phyloP scores from a whole-genome alignment of 129 eudicot species.

The Chrysanthemum lavandulifolium region DNA sequence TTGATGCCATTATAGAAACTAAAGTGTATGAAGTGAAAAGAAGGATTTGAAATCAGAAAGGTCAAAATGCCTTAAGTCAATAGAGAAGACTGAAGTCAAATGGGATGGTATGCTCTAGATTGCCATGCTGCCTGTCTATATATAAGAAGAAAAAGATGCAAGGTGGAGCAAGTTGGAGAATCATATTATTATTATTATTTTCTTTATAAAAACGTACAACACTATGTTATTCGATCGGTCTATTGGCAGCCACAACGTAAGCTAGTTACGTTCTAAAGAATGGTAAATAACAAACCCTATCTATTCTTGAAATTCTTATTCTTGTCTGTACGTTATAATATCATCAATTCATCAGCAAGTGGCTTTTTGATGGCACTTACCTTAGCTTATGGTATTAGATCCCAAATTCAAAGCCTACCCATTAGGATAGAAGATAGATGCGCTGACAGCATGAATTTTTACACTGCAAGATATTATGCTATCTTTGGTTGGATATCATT shows the following conservation, averaged over 20 bases:
- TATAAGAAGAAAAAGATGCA: conserved; percentile 35
- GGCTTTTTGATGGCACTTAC: conserved; percentile 42
- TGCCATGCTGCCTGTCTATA: conserved; percentile 44
- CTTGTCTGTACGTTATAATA: conserved; percentile 37
- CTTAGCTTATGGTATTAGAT: conserved; percentile 54
- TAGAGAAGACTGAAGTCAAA: conserved; percentile 47
- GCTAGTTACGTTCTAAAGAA: conserved; percentile 27
- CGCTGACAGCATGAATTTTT: conserved; percentile 37
- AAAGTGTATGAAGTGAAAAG: background rate
- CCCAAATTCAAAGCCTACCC: conserved; percentile 37
- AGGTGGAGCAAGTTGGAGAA: conserved; percentile 62
- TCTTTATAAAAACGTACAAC: conserved; percentile 23
- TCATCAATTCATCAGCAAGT: conserved; percentile 57
- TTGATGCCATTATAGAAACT: conserved; percentile 55
- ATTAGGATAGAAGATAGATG: conserved; percentile 56
- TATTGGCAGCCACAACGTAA: conserved; percentile 37
- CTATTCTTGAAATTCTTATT: conserved; percentile 40
- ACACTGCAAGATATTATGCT: conserved; percentile 39
- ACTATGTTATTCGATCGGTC: conserved; percentile 47
- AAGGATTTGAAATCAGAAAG: conserved; percentile 21
- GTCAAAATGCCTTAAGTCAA: conserved; percentile 26
- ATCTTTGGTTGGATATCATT: conserved; percentile 38
- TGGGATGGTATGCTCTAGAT: conserved; percentile 39
- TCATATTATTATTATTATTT: conserved; percentile 13
- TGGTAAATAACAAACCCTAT: conserved; percentile 30